Conservation (phyloP, 2,329 filamentous ascomycete species). For the Paracoccidioides brasiliensis region DNA sequence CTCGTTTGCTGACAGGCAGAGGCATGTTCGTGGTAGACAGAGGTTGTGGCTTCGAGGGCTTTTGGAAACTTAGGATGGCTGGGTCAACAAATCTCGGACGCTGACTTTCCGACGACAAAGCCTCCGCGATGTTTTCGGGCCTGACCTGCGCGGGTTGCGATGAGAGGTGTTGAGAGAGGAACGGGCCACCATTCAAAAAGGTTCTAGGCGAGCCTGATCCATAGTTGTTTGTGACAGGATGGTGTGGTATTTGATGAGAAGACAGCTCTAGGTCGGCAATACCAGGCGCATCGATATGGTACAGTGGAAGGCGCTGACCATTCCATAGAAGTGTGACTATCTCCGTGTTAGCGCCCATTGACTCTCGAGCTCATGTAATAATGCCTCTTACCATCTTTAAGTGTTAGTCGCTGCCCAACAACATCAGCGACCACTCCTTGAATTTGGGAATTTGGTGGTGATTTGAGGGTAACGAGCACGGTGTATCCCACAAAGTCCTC, state of each 20-base stretch:
- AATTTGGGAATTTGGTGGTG: constrained; percentile 50
- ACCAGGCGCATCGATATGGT: constrained; percentile 43
- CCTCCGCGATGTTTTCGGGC: constrained; percentile 11
- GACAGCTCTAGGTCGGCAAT: constrained; percentile 48
- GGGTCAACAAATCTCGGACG: constrained; percentile 56
- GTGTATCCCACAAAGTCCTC: constrained; percentile 61
- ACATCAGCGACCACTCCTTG: constrained; percentile 60
- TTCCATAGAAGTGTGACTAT: constrained; percentile 37
- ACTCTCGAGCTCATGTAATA: neutral
- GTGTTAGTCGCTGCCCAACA: constrained; percentile 53
- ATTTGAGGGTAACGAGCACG: constrained; percentile 58
- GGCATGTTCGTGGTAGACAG: neutral
- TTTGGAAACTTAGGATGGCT: constrained; percentile 59
- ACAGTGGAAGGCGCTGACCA: constrained; percentile 39
- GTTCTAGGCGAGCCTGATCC: neutral
- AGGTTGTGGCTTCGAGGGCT: constrained; percentile 21
- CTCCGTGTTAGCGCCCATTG: constrained; percentile 23
- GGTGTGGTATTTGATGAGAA: constrained; percentile 13
- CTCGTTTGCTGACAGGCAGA: constrained; percentile 7
- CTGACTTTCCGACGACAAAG: constrained; percentile 11
- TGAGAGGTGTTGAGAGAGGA: constrained; percentile 1
- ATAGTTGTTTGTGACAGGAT: neutral
- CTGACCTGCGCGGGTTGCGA: constrained; percentile 6
- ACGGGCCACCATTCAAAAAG: neutral
- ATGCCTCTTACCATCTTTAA: constrained; percentile 53